phyloP scores from a whole-genome alignment of 192 early-diverging fungal species.

The Coemansia sp. region DNA sequence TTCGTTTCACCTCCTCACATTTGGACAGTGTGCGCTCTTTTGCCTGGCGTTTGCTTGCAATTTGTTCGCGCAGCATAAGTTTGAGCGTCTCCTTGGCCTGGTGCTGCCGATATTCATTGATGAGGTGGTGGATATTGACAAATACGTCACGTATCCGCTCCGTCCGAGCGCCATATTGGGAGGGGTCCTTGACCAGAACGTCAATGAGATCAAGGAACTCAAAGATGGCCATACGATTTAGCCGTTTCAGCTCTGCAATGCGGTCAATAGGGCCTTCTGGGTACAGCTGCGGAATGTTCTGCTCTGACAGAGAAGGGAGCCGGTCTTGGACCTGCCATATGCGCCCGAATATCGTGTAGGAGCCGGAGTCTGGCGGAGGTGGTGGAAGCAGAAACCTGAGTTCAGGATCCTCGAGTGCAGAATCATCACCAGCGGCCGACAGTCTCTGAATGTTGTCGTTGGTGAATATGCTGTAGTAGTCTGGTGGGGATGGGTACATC shows the following conservation, averaged over 20 bases:
- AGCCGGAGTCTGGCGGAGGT: slow-evolving; percentile 53
- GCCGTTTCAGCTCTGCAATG: slow-evolving; percentile 62
- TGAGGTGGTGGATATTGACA: slow-evolving; percentile 78
- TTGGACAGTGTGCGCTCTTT: slow-evolving; percentile 20
- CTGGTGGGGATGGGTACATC: slow-evolving; percentile 67
- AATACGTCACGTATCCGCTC: slow-evolving; percentile 69
- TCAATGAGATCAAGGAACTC: slow-evolving; percentile 74
- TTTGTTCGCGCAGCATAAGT: slow-evolving; percentile 66
- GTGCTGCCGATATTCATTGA: slow-evolving; percentile 81
- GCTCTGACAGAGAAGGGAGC: slow-evolving; percentile 60
- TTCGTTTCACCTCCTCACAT: slow-evolving; percentile 25
- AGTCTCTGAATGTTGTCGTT: slow-evolving; percentile 56
- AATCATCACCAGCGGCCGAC: not conserved
- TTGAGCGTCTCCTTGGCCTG: slow-evolving; percentile 71
- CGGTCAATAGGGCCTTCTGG: slow-evolving; percentile 65
- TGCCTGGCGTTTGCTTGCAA: slow-evolving; percentile 42
- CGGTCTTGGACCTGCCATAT: slow-evolving; percentile 63
- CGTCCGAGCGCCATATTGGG: slow-evolving; percentile 58
- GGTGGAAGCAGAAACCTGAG: slow-evolving; percentile 61
- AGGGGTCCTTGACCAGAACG: slow-evolving; percentile 57
- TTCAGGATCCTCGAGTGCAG: slow-evolving; percentile 31
- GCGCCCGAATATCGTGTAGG: slow-evolving; percentile 67
- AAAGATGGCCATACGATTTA: slow-evolving; percentile 62
- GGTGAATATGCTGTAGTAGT: slow-evolving; percentile 66
- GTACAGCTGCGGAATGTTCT: slow-evolving; percentile 66